Evolutionary conservation across 768 basidiomycete genomes (phyloP), one percentile per base, ranked within the genome.

Genomic region (Termitomyces sp.): DNA sequence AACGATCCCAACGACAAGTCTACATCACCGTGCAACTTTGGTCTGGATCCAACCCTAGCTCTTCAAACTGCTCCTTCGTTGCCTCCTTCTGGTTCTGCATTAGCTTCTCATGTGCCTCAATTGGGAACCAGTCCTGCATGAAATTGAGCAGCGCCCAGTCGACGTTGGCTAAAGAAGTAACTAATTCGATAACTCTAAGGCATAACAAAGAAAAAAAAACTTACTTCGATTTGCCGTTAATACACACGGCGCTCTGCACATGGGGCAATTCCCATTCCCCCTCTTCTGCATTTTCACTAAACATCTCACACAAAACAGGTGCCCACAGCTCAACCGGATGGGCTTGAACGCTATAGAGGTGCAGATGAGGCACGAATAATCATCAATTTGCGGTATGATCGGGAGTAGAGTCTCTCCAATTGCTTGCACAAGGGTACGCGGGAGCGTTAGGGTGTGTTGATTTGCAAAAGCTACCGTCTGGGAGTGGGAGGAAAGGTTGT

Each of bases 291-390:
- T 88, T 74, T 96, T 95, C 44, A 91, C 91, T 10, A 96, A 75
- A 66, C 92, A 87, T 70, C 88, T 72, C 4, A 89, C 85, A 58
- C 88, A 90, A 64, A 89, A 90, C 18, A 89, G 74, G 69, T 96
- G 94, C 0, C 87, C 80, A 59, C 94, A 98, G 18, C 71, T 69
- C 2, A 98, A 78, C 10, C 94, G 76, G 51, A 96, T 88, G 0
- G 95, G 95, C 69, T 93, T 94, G 79, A 94, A 98, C 5, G 94
- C 95, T 61, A 98, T 85, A 59, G 81, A 83, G 2, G 87, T 90
- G 71, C 95, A 97, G 57, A 97, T 95, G 39, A 88, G 74, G 64
- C 94, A 98, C 1, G 83, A 73, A 67, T 94, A 97, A 71, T 96
- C 90, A 57, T 92, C 89, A 13, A 92, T 71, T 55, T 83, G 82